phyloP scores from a whole-genome alignment of 2,329 filamentous ascomycete genomes.

The Diaporthe capsici region DNA sequence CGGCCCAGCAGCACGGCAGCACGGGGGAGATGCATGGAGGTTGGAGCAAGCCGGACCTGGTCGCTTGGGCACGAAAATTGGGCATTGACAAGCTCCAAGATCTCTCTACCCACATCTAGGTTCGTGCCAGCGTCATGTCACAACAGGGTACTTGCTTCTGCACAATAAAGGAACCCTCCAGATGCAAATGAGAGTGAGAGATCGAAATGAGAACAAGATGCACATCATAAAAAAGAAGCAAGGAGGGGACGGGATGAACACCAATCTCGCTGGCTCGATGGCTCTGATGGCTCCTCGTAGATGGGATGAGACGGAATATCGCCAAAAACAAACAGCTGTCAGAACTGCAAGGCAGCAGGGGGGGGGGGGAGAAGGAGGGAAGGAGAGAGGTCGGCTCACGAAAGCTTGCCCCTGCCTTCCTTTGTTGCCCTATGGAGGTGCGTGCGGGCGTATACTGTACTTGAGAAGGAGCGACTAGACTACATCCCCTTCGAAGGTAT shows the following conservation, averaged over 20 bases:
- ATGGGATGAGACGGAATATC: slow-evolving; percentile 1
- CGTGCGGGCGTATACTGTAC: slow-evolving; percentile 12
- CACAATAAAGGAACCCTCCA: slow-evolving; percentile 4
- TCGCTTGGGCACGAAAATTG: slow-evolving; percentile 27
- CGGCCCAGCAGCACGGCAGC: background rate
- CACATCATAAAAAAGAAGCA: slow-evolving; percentile 14
- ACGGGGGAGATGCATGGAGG: background rate
- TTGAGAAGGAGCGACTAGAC: background rate
- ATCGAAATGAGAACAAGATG: slow-evolving; percentile 24
- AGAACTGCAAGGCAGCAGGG: background rate
- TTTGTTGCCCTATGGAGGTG: slow-evolving; percentile 25
- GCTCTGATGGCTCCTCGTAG: background rate
- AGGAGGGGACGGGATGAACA: slow-evolving; percentile 1
- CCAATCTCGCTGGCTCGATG: background rate
- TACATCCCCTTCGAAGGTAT: background rate
- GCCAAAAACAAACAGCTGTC: background rate
- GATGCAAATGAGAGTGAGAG: slow-evolving; percentile 12
- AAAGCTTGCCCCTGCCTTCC: slow-evolving; percentile 17
- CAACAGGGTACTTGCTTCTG: slow-evolving; percentile 18
- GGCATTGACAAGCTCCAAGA: slow-evolving; percentile 9
- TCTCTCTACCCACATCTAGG: slow-evolving; percentile 14
- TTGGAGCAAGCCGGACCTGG: slow-evolving; percentile 22
- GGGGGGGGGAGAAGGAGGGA: background rate
- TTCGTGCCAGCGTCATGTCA: background rate
- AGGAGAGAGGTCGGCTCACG: background rate